These are phyloP conservation scores for Tremella fuciformis DNA, from an alignment of 768 basidiomycete genomes.

Conservation along the genomic window DNA sequence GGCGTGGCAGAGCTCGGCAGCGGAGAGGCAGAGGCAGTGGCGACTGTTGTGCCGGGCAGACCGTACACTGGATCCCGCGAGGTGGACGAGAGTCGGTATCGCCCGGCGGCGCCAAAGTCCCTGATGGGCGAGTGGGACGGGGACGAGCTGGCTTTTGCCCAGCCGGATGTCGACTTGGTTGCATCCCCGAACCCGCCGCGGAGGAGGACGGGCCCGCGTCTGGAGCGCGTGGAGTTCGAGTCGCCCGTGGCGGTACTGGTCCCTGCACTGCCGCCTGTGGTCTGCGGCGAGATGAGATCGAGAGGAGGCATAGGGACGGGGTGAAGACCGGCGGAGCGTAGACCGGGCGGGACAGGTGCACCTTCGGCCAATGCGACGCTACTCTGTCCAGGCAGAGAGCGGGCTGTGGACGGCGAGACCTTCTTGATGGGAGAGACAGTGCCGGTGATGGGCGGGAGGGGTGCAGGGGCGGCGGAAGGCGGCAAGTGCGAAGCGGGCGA, in stretches of 20 bases:
- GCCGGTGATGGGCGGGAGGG: background rate
- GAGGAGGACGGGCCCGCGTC: conserved; percentile 41
- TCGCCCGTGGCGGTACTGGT: conserved; percentile 12
- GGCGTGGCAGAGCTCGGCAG: too few relatives aligned
- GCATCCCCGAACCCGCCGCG: conserved; percentile 41
- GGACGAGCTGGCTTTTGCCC: conserved; percentile 10
- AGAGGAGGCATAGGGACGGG: conserved; percentile 2
- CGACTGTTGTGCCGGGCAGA: too few relatives aligned
- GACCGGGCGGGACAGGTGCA: conserved; percentile 10
- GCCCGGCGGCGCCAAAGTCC: conserved; percentile 17
- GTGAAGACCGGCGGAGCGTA: conserved; percentile 18
- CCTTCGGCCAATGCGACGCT: conserved; percentile 18
- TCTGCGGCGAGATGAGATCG: conserved; percentile 29
- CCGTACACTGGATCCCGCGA: background rate
- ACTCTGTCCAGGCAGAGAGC: conserved; percentile 34
- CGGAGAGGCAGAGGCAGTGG: too few relatives aligned
- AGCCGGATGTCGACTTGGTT: background rate
- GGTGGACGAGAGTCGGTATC: background rate
- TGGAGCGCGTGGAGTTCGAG: conserved; percentile 15
- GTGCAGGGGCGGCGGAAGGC: background rate
- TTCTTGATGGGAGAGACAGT: too few relatives aligned
- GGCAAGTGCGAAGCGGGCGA: background rate
- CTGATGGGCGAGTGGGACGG: conserved; percentile 33
- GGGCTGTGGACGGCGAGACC: conserved; percentile 11
- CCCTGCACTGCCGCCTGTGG: conserved; percentile 25